Base-by-base conservation (phyloP, 306 rosid species). In the Comarum palustre region DNA sequence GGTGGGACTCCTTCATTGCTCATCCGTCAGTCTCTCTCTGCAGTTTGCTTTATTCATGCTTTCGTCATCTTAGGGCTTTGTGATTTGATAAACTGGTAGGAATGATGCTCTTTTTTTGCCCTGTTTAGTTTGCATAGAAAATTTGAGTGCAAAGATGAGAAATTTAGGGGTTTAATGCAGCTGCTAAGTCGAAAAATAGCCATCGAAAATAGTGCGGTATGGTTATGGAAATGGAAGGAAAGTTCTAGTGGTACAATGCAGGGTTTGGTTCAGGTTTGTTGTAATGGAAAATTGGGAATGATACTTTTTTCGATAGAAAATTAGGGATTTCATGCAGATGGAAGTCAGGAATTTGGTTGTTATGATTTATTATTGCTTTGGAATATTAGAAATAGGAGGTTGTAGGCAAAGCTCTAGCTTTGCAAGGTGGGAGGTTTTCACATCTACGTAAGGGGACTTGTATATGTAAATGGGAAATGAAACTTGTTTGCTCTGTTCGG, bases 1-100 rank as follows among this genome's bases (percentile, higher is more conserved):
- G 96, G 6, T 94, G 97, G 97, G 96, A 94, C 73, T 73, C 89
- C 75, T 89, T 94, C 77, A 20, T 91, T 2, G 90, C 97, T 77
- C 79, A 90, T 73, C 99, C 99, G 99, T 94, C 84, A 70, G 74
- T 48, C 66, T 71, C 47, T 1, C 13, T 43, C 10, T 24, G 4
- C 31, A 24, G 4, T 57, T 57, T 45, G 6, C 48, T 45, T 45
- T 14, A 17, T 12, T 45, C 17, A 45, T 45, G 48, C 48, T 13
- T 45, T 2, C 48, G 17, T 45, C 48, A 45, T 45, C 48, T 3
- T 3, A 45, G 14, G 6, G 48, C 48, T 45, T 13, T 45, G 17
- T 45, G 1, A 10, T 42, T 42, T 42, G 10, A 42, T 10, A 42
- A 42, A 42, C 46, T 42, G 46, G 46, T 42, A 42, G 10, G 2